Conservation (phyloP, 1,139 yeast genomes). For the Trichomonascaceae sp. region DNA sequence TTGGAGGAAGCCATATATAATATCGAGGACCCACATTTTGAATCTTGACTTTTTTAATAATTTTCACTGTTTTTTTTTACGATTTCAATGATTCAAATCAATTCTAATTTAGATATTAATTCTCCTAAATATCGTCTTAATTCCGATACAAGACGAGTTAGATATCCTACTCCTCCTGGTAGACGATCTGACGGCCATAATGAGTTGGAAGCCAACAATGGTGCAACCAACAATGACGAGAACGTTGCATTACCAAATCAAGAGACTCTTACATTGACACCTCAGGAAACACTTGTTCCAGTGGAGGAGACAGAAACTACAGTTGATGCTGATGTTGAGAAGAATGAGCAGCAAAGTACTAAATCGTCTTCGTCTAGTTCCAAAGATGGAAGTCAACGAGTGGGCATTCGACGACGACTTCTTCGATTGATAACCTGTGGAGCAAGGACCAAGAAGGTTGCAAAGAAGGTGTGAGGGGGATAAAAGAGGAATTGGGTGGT, state of each 20-base stretch:
- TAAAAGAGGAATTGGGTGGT: too few relatives aligned
- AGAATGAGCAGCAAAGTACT: not conserved
- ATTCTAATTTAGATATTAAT: not conserved
- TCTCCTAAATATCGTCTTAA: not conserved
- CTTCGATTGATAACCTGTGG: not conserved
- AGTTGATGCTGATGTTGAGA: not conserved
- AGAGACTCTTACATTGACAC: not conserved
- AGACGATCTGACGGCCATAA: not conserved
- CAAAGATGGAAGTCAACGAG: not conserved
- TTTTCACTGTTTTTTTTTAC: not conserved
- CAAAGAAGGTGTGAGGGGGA: not conserved
- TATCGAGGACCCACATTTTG: not conserved
- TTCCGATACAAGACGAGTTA: constrained; percentile 7
- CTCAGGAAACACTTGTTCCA: not conserved
- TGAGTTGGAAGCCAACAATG: not conserved
- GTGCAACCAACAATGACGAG: not conserved
- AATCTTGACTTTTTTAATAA: not conserved
- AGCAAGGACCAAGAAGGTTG: not conserved
- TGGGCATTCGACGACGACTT: not conserved
- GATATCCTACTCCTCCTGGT: constrained; percentile 15
- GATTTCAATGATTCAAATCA: not conserved
- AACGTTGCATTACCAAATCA: not conserved
- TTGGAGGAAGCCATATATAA: not conserved
- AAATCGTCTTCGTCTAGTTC: not conserved
- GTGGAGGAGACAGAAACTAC: not conserved